Evolutionary conservation across 1,139 yeast species (phyloP), one percentile per base, ranked within the genome.

Genomic region (Diutina pseudorugosa): DNA sequence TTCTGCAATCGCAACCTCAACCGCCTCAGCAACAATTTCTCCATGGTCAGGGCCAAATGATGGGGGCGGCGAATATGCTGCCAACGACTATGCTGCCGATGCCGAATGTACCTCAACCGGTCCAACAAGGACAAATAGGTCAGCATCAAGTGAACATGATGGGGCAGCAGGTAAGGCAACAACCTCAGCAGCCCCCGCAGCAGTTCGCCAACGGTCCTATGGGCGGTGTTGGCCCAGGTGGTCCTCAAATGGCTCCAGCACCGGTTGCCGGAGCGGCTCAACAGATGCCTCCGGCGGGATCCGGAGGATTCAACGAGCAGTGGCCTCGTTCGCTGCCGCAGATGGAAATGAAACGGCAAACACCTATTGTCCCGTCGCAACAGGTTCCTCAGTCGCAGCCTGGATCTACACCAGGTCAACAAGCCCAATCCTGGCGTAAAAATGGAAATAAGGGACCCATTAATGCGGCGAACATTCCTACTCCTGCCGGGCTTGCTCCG

Each of bases 401-500:
- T 11, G 56, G 25, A 33, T 61, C 59, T 47, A 53, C 49, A 11
- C 36, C 36, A 9, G 36, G 36, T 11, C 36, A 30, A 14, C 36
- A 30, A 11, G 11, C n/a, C 36, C 36, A 30, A 4, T 11, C 36
- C 6, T 30, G 36, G 36, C 36, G 36, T 30, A 30, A 30, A 30
- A 30, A 30, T 12, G 36, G 36, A 9, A 30, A 30, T 18, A 45
- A 27, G 49, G 49, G 49, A n/a, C 49, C 49, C 27, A 27, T 45
- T 12, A 45, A 45, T 1, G 66, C 65, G n/a, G 68, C 69, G 5
- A 65, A 61, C 53, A 75, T 68, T 2, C 63, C 74, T 2, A 72
- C 78, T 0, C 78, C 78, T 1, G 76, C 73, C 0, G 60, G 75
- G 1, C 60, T 71, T n/a, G 47, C 47, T n/a, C 30, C 30, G 16